phyloP scores from a whole-genome alignment of 371 early-diverging fungal genomes.

The Fennellomyces sp. region DNA sequence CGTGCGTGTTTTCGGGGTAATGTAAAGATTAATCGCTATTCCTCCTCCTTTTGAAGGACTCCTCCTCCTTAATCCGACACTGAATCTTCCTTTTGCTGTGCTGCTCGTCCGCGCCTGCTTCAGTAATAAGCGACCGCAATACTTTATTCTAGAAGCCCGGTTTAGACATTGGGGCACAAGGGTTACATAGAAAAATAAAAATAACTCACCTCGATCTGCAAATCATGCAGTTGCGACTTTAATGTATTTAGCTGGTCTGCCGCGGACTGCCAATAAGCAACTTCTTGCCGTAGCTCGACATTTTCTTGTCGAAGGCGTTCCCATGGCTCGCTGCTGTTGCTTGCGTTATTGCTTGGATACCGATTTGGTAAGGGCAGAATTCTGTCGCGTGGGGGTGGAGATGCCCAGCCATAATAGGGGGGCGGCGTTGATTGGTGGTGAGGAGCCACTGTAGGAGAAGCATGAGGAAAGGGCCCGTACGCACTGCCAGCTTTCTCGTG shows the following conservation, averaged over 20 bases:
- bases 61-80: background rate
- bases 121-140: slow-evolving; percentile 23
- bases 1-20: background rate
- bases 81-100: background rate
- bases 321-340: slow-evolving; percentile 8
- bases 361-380: slow-evolving; percentile 4
- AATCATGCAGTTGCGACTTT: slow-evolving; percentile 27
- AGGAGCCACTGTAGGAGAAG: background rate
- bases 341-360: background rate
- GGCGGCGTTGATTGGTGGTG: slow-evolving; percentile 7
- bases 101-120: background rate
- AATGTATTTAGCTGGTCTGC: slow-evolving; percentile 9
- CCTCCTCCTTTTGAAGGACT: background rate
- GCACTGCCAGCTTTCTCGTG: background rate
- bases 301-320: slow-evolving; percentile 20
- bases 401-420: slow-evolving; percentile 4
- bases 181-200: background rate
- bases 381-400: slow-evolving; percentile 7
- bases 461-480: slow-evolving; percentile 1
- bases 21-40: background rate
- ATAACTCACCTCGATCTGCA: slow-evolving; percentile 37
- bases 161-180: background rate
- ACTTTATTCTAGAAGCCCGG: slow-evolving; percentile 21
- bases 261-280: slow-evolving; percentile 8
- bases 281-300: slow-evolving; percentile 12